Conservation (phyloP, 371 early-diverging fungal species). For the Apophysomyces trapeziformis region DNA sequence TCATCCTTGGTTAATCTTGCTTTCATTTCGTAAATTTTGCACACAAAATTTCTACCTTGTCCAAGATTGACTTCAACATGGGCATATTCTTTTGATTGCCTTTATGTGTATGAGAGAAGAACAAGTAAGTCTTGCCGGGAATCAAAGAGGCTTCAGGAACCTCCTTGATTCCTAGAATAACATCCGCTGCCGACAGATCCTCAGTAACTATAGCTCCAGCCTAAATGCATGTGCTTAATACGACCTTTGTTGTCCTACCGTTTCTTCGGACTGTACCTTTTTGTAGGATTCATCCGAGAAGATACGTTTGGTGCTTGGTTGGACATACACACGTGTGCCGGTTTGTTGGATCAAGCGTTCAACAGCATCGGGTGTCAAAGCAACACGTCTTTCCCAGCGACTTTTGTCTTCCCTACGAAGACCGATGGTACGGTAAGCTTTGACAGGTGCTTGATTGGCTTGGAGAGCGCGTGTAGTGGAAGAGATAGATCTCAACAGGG, state of each 20-base stretch:
- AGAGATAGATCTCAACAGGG: slow-evolving; percentile 7
- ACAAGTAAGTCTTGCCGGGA: slow-evolving; percentile 88
- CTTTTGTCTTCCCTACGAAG: slow-evolving; percentile 96
- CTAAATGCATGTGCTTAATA: slow-evolving; percentile 27
- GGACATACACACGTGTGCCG: slow-evolving; percentile 83
- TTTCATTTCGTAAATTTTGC: slow-evolving; percentile 7
- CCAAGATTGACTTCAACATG: slow-evolving; percentile 83
- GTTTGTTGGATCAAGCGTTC: slow-evolving; percentile 78
- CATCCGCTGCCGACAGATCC: slow-evolving; percentile 86
- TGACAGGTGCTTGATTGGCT: background rate
- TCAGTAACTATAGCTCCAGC: slow-evolving; percentile 91
- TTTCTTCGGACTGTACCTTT: slow-evolving; percentile 51
- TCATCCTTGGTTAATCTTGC: background rate
- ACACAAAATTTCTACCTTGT: slow-evolving; percentile 62
- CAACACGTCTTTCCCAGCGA: slow-evolving; percentile 93
- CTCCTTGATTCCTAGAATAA: slow-evolving; percentile 97
- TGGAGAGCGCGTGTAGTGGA: slow-evolving; percentile 1
- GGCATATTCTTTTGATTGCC: slow-evolving; percentile 94
- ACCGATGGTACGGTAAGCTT: slow-evolving; percentile 61
- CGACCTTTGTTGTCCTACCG: background rate
- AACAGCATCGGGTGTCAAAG: slow-evolving; percentile 84
- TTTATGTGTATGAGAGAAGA: slow-evolving; percentile 98
- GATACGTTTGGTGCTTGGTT: slow-evolving; percentile 92
- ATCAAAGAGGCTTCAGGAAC: slow-evolving; percentile 86
- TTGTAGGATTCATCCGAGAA: slow-evolving; percentile 82